A percentile compares a stretch with the other conserved stretches of the same genome.
These are phyloP conservation scores for Plenodomus tracheiphilus DNA, from an alignment of 2,329 filamentous ascomycete genomes.

Conservation along the genomic window DNA sequence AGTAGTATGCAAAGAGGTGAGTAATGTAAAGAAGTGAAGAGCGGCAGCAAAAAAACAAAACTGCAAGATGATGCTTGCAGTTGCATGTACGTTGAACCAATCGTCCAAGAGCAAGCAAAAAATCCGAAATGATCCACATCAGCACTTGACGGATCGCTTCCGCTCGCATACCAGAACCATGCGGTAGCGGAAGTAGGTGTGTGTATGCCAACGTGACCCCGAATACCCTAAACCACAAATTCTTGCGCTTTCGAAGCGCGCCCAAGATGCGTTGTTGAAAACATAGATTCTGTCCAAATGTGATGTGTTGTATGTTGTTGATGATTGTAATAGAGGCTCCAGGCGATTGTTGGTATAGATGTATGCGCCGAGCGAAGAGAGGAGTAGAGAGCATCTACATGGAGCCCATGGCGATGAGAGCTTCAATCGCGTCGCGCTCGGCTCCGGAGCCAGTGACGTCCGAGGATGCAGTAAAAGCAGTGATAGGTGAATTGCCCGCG, in stretches of 20 bases:
- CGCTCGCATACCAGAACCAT: slow-evolving; percentile 22
- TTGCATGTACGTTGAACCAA: not conserved
- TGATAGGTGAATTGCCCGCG: slow-evolving; percentile 23
- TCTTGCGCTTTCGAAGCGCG: slow-evolving; percentile 4
- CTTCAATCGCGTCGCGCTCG: slow-evolving; percentile 81
- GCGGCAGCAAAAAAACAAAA: not conserved
- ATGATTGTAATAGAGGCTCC: slow-evolving; percentile 1
- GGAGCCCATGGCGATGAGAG: slow-evolving; percentile 78
- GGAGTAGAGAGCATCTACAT: slow-evolving; percentile 44
- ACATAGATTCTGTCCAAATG: slow-evolving; percentile 10
- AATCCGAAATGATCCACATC: slow-evolving; percentile 39
- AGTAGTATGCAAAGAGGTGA: not conserved
- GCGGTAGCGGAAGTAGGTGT: slow-evolving; percentile 16
- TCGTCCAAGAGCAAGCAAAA: slow-evolving; percentile 1
- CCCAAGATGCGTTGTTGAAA: slow-evolving; percentile 1
- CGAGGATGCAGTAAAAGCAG: slow-evolving; percentile 30
- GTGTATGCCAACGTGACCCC: slow-evolving; percentile 26
- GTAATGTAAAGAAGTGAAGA: not conserved
- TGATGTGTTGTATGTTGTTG: slow-evolving; percentile 2
- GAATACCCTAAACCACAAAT: slow-evolving; percentile 6
- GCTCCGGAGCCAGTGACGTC: slow-evolving; percentile 46
- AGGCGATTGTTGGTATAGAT: not conserved
- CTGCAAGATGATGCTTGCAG: not conserved
- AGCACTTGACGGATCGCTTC: slow-evolving; percentile 47
- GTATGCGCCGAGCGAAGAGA: not conserved